Conservation (phyloP, 768 basidiomycete species). For the Boletus barrowsii region DNA sequence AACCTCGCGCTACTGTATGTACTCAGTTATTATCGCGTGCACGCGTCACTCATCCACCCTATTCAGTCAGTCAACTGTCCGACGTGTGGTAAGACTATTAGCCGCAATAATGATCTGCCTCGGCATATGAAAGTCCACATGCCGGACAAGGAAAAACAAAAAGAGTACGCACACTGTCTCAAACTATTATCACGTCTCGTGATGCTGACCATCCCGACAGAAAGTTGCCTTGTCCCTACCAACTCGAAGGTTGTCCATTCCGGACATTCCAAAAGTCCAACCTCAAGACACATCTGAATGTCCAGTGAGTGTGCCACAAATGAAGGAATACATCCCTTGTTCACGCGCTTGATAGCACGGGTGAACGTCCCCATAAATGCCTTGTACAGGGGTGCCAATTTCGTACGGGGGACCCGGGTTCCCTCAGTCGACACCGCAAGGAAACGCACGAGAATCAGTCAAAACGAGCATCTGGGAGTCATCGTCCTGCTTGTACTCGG, state of each 20-base stretch:
- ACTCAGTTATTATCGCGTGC: background rate
- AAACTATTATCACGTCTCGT: background rate
- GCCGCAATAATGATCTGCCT: slow-evolving; percentile 25
- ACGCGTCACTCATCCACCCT: background rate
- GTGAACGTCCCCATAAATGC: slow-evolving; percentile 4
- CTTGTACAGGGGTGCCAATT: background rate
- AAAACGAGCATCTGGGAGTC: too few species aligned
- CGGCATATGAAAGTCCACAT: slow-evolving; percentile 28
- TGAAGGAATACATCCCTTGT: background rate
- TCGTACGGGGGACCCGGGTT: background rate
- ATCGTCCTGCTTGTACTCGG: too few species aligned
- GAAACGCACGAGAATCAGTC: too few species aligned
- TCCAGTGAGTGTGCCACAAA: slow-evolving; percentile 25
- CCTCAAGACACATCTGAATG: slow-evolving; percentile 22
- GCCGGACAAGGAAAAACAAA: slow-evolving; percentile 17
- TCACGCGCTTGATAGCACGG: slow-evolving; percentile 10
- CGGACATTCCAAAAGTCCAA: slow-evolving; percentile 27
- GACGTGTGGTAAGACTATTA: slow-evolving; percentile 1
- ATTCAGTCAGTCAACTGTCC: background rate
- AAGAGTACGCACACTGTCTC: slow-evolving; percentile 16
- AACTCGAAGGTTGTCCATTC: slow-evolving; percentile 16
- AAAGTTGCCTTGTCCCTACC: slow-evolving; percentile 21
- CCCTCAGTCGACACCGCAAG: background rate
- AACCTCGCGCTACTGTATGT: slow-evolving; percentile 4
- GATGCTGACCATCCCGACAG: slow-evolving; percentile 16